phyloP scores from a whole-genome alignment of 352 stramenopile genomes.

The Pythium vanterpoolii region DNA sequence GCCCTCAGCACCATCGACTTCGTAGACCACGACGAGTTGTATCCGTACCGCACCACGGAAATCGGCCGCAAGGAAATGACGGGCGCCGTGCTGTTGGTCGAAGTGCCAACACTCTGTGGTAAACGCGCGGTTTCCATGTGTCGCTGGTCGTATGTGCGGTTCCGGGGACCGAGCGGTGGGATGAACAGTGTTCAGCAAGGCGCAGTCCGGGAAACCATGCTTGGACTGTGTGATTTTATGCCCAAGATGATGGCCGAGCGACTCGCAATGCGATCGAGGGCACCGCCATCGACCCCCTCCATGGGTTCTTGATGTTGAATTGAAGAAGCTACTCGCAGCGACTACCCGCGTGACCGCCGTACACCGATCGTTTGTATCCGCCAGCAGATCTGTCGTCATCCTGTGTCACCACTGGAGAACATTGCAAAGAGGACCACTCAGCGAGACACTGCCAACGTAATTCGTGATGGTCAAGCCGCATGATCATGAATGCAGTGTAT shows the following conservation, averaged over 20 bases:
- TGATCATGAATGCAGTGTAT: no score
- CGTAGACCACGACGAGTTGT: conserved; percentile 15
- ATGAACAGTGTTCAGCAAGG: background rate
- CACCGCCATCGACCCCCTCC: background rate
- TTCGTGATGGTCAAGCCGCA: no score
- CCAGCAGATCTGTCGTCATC: no score
- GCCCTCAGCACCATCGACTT: conserved; percentile 14
- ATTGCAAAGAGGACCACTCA: no score
- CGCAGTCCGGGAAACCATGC: background rate
- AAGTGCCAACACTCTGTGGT: background rate
- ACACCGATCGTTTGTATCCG: no score
- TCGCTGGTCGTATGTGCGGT: conserved; percentile 8
- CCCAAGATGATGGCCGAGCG: conserved; percentile 10
- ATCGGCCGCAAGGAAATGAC: conserved; percentile 9
- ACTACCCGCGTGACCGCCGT: no score
- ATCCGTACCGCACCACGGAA: conserved; percentile 4
- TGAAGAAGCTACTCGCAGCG: no score
- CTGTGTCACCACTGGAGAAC: no score
- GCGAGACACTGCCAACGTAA: no score
- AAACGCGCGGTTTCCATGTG: background rate
- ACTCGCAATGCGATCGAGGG: background rate
- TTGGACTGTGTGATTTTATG: background rate
- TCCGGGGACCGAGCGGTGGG: background rate
- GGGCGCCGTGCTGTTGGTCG: background rate
- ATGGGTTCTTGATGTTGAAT: background rate